Evolutionary conservation across 2,329 filamentous ascomycete species (phyloP).

Genomic region (Pyrenophora graminea): DNA sequence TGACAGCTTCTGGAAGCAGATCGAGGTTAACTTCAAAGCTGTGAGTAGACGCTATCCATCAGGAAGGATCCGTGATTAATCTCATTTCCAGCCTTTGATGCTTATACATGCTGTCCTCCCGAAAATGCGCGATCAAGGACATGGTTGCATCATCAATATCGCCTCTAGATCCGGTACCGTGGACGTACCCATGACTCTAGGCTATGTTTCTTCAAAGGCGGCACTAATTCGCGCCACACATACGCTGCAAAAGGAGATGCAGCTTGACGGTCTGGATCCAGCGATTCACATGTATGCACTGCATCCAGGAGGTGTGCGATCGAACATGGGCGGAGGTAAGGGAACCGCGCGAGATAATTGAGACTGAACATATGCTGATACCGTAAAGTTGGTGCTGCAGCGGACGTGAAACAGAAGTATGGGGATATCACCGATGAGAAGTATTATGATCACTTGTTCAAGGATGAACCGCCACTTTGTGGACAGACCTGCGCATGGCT

Average conservation of each 20-base stretch:
- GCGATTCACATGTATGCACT: conserved; percentile 36
- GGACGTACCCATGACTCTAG: conserved; percentile 39
- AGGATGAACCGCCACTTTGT: conserved; percentile 32
- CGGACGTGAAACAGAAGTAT: conserved; percentile 36
- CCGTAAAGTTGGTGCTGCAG: conserved; percentile 19
- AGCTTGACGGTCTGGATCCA: conserved; percentile 32
- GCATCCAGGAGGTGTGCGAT: conserved; percentile 38
- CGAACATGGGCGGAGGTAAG: conserved; percentile 35
- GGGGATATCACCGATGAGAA: conserved; percentile 32
- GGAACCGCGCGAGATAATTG: background rate
- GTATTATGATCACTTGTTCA: conserved; percentile 33
- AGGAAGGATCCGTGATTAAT: background rate
- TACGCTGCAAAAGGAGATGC: conserved; percentile 38
- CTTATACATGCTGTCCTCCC: conserved; percentile 33
- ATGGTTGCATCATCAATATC: conserved; percentile 40
- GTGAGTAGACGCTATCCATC: background rate
- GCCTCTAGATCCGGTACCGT: conserved; percentile 35
- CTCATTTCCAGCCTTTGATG: conserved; percentile 25
- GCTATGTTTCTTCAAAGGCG: conserved; percentile 36
- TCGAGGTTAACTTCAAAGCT: conserved; percentile 41
- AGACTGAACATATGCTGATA: conserved; percentile 5
- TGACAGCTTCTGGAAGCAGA: conserved; percentile 34
- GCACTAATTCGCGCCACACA: conserved; percentile 37
- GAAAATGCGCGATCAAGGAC: conserved; percentile 27
- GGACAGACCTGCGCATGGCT: conserved; percentile 40